Conservation (phyloP, 306 rosid genomes). For the Vigna unguiculata region DNA sequence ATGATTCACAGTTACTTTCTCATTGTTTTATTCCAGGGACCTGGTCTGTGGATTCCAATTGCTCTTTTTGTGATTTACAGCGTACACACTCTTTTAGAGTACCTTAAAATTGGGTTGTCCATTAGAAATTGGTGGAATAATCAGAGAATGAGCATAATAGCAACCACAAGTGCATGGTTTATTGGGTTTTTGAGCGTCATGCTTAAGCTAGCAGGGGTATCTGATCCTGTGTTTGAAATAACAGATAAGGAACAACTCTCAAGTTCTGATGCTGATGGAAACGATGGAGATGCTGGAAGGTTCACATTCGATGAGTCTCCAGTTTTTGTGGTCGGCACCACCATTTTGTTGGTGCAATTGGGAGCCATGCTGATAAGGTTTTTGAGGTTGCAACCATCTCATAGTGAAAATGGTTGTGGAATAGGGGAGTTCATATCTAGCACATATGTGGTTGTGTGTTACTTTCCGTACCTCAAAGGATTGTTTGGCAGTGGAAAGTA, state of each 20-base stretch:
- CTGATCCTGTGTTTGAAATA: conserved; percentile 68
- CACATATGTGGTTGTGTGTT: conserved; percentile 52
- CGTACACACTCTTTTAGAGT: conserved; percentile 49
- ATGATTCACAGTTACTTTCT: neutral
- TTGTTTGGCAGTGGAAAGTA: conserved; percentile 60
- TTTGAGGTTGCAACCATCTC: conserved; percentile 37
- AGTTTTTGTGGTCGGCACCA: conserved; percentile 60
- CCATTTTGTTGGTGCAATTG: conserved; percentile 65
- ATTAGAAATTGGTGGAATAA: conserved; percentile 77
- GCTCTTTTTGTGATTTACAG: conserved; percentile 48
- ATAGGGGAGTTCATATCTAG: conserved; percentile 53
- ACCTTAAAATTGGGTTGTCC: conserved; percentile 52
- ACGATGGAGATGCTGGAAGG: conserved; percentile 42
- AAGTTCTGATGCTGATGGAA: conserved; percentile 11
- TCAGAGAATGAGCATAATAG: conserved; percentile 65
- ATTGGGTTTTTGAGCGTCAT: conserved; percentile 56
- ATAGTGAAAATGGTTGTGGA: conserved; percentile 51
- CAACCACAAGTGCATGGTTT: conserved; percentile 53
- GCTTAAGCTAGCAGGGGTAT: conserved; percentile 55
- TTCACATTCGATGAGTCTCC: conserved; percentile 72
- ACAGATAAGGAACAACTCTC: conserved; percentile 62
- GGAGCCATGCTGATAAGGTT: conserved; percentile 44
- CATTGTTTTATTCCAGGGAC: conserved; percentile 42
- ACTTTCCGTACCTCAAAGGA: conserved; percentile 69
- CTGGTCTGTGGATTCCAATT: conserved; percentile 49